Percentiles rank a stretch among this genome's conserved stretches.
phyloP scores from a whole-genome alignment of 495 filamentous ascomycete genomes.

The Tuber magnatum region DNA sequence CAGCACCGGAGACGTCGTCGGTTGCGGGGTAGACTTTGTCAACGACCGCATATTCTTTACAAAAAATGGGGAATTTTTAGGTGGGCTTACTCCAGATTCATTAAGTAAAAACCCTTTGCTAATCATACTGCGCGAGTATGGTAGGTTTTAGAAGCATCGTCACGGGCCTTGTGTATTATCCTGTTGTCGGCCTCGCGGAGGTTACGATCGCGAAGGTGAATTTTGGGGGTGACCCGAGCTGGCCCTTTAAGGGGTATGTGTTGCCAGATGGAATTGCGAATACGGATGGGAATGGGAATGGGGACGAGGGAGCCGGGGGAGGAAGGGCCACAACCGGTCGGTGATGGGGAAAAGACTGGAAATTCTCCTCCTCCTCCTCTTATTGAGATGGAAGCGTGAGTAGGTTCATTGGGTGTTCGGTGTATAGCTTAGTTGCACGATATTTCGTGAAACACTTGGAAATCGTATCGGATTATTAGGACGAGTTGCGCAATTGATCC shows the following conservation, averaged over 20 bases:
- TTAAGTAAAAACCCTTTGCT: neutral
- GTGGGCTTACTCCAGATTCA: neutral
- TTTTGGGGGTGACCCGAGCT: neutral
- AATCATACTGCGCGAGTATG: neutral
- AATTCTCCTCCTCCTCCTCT: no score
- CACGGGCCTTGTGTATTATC: neutral
- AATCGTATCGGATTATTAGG: neutral
- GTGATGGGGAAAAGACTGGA: neutral
- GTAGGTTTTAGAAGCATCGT: neutral
- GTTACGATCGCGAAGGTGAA: neutral
- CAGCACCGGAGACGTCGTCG: slow-evolving; percentile 22
- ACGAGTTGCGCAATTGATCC: neutral
- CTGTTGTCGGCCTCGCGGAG: neutral
- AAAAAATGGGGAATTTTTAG: slow-evolving; percentile 17
- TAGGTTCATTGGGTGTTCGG: neutral
- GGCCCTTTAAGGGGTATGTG: neutral
- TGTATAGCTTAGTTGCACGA: neutral
- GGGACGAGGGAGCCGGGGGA: neutral
- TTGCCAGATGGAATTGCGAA: neutral
- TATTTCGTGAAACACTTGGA: neutral
- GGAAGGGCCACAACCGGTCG: no score
- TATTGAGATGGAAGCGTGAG: neutral
- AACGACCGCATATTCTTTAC: slow-evolving; percentile 18
- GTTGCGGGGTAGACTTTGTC: slow-evolving; percentile 27
- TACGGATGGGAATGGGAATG: neutral